Conservation (phyloP, 2,329 filamentous ascomycete genomes). For the Magnaporthiopsis rhizophila region DNA sequence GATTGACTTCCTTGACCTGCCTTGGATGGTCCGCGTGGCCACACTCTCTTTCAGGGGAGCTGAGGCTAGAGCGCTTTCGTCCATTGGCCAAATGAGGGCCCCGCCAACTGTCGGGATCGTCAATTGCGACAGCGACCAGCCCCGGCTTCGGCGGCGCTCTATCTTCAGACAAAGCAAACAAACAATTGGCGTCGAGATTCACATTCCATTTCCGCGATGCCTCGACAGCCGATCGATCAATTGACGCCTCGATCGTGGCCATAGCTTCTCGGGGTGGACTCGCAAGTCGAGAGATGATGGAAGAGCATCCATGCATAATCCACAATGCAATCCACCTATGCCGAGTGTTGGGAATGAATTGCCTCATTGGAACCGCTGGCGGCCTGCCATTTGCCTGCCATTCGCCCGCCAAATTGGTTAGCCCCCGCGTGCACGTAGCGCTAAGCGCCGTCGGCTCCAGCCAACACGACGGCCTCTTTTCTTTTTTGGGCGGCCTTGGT, state of each 20-base stretch:
- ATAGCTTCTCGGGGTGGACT: background rate
- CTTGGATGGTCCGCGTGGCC: background rate
- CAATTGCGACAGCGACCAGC: background rate
- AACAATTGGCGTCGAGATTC: no score
- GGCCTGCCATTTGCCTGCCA: background rate
- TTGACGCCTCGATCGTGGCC: background rate
- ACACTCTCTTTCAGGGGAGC: no score
- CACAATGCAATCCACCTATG: background rate
- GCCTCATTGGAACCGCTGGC: background rate
- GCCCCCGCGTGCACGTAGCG: background rate
- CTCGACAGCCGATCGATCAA: no score
- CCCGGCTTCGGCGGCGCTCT: background rate
- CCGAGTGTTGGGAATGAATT: background rate
- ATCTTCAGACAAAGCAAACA: background rate
- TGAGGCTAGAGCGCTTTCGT: background rate
- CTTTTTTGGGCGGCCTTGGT: background rate
- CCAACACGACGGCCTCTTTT: background rate
- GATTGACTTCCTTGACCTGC: no score
- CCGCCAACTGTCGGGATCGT: background rate
- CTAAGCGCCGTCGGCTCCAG: background rate
- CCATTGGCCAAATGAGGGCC: background rate
- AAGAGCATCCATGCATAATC: background rate
- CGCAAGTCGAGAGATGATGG: background rate
- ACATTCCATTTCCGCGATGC: no score
- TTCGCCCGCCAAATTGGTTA: background rate